These are phyloP conservation scores for Sphaerulina populicola DNA, from an alignment of 2,329 filamentous ascomycete species.

Conservation along the genomic window DNA sequence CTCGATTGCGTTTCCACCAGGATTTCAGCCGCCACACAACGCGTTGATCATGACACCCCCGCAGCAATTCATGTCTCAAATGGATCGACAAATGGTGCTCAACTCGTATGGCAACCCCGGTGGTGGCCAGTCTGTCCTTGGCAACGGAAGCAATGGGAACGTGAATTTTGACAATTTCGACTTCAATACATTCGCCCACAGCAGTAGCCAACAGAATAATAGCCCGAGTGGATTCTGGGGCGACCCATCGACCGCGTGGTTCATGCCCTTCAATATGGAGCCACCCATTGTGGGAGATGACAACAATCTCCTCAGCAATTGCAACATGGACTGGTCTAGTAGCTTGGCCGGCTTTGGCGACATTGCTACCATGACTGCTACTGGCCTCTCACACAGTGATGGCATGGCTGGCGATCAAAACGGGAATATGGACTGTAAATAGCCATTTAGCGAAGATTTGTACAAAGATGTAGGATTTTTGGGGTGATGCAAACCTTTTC, in stretches of 20 bases:
- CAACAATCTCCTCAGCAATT: slow-evolving; percentile 25
- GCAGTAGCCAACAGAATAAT: slow-evolving; percentile 5
- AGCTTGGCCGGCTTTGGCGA: slow-evolving; percentile 26
- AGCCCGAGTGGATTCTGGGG: slow-evolving; percentile 24
- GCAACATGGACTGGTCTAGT: slow-evolving; percentile 27
- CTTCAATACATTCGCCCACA: slow-evolving; percentile 20
- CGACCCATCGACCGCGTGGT: slow-evolving; percentile 63
- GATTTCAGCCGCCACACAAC: slow-evolving; percentile 28
- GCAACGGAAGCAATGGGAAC: slow-evolving; percentile 9
- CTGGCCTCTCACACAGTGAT: slow-evolving; percentile 18
- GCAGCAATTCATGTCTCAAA: slow-evolving; percentile 52
- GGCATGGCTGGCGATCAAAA: slow-evolving; percentile 2
- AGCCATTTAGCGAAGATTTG: neutral
- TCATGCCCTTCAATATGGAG: slow-evolving; percentile 86
- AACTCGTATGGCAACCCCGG: slow-evolving; percentile 52
- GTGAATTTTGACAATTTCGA: slow-evolving; percentile 24
- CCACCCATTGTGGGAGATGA: slow-evolving; percentile 48
- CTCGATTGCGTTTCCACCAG: slow-evolving; percentile 40
- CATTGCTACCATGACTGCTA: slow-evolving; percentile 18
- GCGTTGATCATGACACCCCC: slow-evolving; percentile 26
- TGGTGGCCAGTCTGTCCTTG: slow-evolving; percentile 10
- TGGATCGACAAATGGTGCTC: slow-evolving; percentile 69
- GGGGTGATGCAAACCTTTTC: no score
- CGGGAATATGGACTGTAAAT: slow-evolving; percentile 1
- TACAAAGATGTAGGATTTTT: neutral